Evolutionary conservation across 257 asterid species (phyloP).

Genomic region (Jacaranda mimosifolia): DNA sequence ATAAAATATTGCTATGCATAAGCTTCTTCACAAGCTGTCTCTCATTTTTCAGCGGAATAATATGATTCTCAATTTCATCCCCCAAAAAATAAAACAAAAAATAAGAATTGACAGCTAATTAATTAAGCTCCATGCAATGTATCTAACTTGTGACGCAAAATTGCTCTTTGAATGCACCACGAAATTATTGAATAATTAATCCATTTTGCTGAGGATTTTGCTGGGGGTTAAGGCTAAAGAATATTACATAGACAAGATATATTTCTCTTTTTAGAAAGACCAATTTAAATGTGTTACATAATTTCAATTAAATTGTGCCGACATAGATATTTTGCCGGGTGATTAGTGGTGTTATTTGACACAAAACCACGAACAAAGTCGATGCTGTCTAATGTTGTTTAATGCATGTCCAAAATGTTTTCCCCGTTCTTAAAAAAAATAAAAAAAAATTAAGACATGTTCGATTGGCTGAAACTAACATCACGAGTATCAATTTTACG

Average conservation of each 20-base stretch:
- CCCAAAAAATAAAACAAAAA: neutral
- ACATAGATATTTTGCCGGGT: slow-evolving; percentile 19
- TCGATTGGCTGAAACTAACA: too few relatives aligned
- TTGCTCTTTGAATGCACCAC: neutral
- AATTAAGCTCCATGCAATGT: slow-evolving; percentile 15
- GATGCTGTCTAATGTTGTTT: neutral
- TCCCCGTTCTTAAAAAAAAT: too few relatives aligned
- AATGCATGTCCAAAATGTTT: neutral
- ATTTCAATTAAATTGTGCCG: neutral
- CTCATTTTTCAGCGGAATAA: neutral
- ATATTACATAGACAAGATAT: neutral
- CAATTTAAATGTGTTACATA: neutral
- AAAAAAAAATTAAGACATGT: too few relatives aligned
- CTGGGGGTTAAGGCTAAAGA: slow-evolving; percentile 18
- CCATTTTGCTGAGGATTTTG: slow-evolving; percentile 12
- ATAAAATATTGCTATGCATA: too few relatives aligned
- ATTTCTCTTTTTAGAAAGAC: slow-evolving; percentile 6
- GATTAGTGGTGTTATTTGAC: slow-evolving; percentile 15
- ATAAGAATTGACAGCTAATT: neutral
- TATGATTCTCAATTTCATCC: neutral
- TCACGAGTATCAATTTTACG: too few relatives aligned
- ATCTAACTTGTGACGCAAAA: neutral
- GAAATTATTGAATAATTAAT: neutral
- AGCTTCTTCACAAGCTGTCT: too few relatives aligned
- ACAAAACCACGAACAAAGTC: neutral